A percentile compares a stretch with the other conserved stretches of the same genome.
Conservation (phyloP, 371 early-diverging fungal species). For the Circinella minor region DNA sequence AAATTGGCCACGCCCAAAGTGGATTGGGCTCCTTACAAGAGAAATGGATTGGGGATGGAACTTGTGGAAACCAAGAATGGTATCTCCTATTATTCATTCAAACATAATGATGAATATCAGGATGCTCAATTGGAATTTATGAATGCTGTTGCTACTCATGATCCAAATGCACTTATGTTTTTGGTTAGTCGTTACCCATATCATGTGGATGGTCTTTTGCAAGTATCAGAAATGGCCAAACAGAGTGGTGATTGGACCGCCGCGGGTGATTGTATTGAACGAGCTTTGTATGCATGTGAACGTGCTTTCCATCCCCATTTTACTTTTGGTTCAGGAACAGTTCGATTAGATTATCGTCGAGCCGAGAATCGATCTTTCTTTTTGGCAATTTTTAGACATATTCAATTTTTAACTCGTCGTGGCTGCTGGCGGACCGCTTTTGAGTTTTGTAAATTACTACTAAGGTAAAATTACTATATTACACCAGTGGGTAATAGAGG, state of each 20-base stretch:
- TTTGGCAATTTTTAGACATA: slow-evolving; percentile 82
- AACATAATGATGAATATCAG: slow-evolving; percentile 75
- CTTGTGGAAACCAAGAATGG: slow-evolving; percentile 55
- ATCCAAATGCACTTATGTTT: slow-evolving; percentile 75
- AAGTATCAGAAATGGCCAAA: slow-evolving; percentile 83
- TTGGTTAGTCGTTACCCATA: slow-evolving; percentile 81
- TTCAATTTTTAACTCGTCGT: slow-evolving; percentile 80
- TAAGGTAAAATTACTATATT: slow-evolving; percentile 29
- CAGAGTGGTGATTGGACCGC: slow-evolving; percentile 79
- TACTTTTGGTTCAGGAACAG: slow-evolving; percentile 69
- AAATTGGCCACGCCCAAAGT: slow-evolving; percentile 75
- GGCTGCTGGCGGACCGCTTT: slow-evolving; percentile 95
- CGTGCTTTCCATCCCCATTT: slow-evolving; percentile 83
- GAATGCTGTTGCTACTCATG: slow-evolving; percentile 71
- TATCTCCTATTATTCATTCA: slow-evolving; percentile 61
- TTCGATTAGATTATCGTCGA: slow-evolving; percentile 69
- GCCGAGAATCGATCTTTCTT: slow-evolving; percentile 86
- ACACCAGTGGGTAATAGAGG: too few species aligned
- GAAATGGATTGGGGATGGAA: slow-evolving; percentile 80
- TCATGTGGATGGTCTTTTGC: slow-evolving; percentile 85
- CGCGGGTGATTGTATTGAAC: slow-evolving; percentile 84
- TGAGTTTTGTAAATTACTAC: slow-evolving; percentile 83
- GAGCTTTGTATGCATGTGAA: slow-evolving; percentile 84
- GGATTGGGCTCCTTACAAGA: slow-evolving; percentile 76
- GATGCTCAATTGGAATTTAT: slow-evolving; percentile 76